Evolutionary conservation across 768 basidiomycete species (phyloP).

Genomic region (Leccinum uliginosum): DNA sequence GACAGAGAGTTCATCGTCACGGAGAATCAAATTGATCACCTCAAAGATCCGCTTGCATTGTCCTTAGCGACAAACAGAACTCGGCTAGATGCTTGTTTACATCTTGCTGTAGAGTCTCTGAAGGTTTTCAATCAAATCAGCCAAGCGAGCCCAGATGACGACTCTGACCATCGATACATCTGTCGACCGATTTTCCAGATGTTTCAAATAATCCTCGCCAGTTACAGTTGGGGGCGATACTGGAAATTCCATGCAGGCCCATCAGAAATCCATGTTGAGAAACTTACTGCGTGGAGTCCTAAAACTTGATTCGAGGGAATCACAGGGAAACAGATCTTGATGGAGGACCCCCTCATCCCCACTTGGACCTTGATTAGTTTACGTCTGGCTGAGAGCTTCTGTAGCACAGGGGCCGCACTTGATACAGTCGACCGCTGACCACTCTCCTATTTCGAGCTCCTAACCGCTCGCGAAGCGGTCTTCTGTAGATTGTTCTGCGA

Average conservation of each 20-base stretch:
- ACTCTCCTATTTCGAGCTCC: not conserved
- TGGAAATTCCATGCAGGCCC: not conserved
- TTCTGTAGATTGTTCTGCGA: not conserved
- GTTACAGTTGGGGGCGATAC: not conserved
- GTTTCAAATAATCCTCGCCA: not conserved
- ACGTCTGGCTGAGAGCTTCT: not conserved
- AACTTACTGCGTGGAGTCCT: not conserved
- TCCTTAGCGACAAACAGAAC: not conserved
- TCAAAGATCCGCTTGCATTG: not conserved
- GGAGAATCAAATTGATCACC: not conserved
- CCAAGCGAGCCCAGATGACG: not conserved
- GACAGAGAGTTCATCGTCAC: not conserved
- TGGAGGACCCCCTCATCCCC: not conserved
- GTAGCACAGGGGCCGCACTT: not conserved
- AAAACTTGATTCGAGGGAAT: not conserved
- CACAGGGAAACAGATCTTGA: not conserved
- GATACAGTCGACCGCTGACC: not conserved
- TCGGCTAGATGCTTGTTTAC: not conserved
- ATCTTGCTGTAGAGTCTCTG: slow-evolving; percentile 2
- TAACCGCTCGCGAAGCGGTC: not conserved
- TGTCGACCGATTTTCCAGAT: not conserved
- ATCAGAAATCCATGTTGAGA: not conserved
- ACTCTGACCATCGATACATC: not conserved
- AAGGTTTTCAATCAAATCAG: not conserved
- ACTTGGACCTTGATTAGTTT: not conserved